Evolutionary conservation across 495 filamentous ascomycete genomes (phyloP).

Genomic region (Aspergillus nidulans): DNA sequence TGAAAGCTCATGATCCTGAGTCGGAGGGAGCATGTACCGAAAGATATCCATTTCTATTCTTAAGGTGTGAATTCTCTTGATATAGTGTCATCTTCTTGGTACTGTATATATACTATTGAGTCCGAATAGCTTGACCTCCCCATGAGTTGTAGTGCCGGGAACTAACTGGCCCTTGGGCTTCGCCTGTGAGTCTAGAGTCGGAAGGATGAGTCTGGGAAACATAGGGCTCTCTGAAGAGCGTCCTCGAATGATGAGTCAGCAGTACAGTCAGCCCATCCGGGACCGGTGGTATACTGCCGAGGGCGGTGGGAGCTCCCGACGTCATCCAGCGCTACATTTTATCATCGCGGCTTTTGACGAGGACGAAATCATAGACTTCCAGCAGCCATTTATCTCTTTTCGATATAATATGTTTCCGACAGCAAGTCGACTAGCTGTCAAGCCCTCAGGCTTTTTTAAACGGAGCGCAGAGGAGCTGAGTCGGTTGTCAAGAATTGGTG

Average conservation of each 20-base stretch:
- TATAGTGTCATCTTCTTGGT: too few relatives aligned
- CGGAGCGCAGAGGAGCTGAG: constrained; percentile 63
- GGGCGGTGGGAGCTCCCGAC: not conserved
- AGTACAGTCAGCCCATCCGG: not conserved
- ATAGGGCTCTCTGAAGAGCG: not conserved
- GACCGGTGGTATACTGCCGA: not conserved
- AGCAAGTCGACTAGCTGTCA: constrained; percentile 43
- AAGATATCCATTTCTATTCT: too few relatives aligned
- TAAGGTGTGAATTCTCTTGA: too few relatives aligned
- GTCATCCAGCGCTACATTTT: not conserved
- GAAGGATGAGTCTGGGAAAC: not conserved
- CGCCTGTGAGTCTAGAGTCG: not conserved
- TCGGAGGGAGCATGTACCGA: too few relatives aligned
- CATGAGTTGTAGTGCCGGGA: too few relatives aligned
- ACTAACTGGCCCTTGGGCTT: too few relatives aligned
- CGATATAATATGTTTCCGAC: constrained; percentile 43
- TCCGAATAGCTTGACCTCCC: too few relatives aligned
- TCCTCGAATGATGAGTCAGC: not conserved
- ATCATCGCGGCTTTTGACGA: too few relatives aligned
- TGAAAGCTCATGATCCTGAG: too few relatives aligned
- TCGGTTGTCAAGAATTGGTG: constrained; percentile 50
- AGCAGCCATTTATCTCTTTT: not conserved
- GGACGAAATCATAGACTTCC: not conserved
- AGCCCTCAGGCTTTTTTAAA: constrained; percentile 51
- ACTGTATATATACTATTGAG: too few relatives aligned